Evolutionary conservation across 306 rosid species (phyloP).

Genomic region (Lathyrus aphaca): DNA sequence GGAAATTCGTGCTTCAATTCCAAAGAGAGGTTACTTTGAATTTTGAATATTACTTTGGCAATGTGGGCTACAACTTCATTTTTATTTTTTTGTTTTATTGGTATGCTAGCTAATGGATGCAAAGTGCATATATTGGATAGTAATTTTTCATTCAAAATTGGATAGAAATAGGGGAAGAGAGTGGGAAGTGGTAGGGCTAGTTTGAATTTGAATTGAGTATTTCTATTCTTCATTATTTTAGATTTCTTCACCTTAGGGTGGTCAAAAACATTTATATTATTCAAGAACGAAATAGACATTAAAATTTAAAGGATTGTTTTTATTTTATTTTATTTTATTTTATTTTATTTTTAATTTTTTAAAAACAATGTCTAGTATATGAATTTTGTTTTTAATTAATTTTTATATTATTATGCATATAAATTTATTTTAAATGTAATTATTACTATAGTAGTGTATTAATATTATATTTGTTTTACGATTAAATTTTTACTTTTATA

Average conservation of each 20-base stretch:
- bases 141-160: conserved; percentile 33
- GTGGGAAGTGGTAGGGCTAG: neutral
- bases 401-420: too few relatives aligned
- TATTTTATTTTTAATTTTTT: too few relatives aligned
- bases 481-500: too few relatives aligned
- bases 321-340: too few relatives aligned
- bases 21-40: conserved; percentile 65
- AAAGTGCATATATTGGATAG: conserved; percentile 40
- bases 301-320: conserved; percentile 12
- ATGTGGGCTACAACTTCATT: conserved; percentile 44
- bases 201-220: neutral
- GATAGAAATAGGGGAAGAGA: conserved; percentile 8
- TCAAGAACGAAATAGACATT: conserved; percentile 13
- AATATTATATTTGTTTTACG: too few relatives aligned
- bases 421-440: too few relatives aligned
- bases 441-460: too few relatives aligned
- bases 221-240: too few relatives aligned
- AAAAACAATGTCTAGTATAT: too few relatives aligned
- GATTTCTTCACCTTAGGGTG: neutral
- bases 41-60: conserved; percentile 58
- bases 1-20: conserved; percentile 55
- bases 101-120: conserved; percentile 30
- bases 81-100: conserved; percentile 38
- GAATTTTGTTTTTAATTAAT: too few relatives aligned
- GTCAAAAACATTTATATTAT: conserved; percentile 5